Conservation (phyloP, 2,329 filamentous ascomycete species). For the Beauveria rudraprayagi region DNA sequence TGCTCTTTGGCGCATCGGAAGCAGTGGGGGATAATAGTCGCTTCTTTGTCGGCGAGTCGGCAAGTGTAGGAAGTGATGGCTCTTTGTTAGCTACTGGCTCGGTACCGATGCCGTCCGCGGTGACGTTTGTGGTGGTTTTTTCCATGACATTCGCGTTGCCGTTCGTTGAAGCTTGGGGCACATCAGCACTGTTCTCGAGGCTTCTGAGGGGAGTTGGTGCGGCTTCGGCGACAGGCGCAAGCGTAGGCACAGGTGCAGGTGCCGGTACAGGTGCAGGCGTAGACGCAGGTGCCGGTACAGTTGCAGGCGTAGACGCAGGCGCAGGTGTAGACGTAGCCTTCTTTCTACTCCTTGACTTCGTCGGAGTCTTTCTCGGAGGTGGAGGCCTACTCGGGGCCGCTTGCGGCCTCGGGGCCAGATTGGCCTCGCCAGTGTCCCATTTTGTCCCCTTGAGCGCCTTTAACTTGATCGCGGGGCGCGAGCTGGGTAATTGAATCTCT, state of each 20-base stretch:
- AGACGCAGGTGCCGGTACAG: too few species aligned
- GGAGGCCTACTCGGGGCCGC: conserved; percentile 17
- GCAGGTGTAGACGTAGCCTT: not conserved
- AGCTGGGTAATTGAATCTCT: not conserved
- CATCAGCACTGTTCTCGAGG: not conserved
- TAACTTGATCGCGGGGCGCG: conserved; percentile 28
- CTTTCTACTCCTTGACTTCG: conserved; percentile 9
- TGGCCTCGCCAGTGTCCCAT: conserved; percentile 27
- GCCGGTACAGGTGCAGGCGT: too few species aligned
- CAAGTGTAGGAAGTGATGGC: not conserved
- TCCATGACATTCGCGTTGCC: conserved; percentile 1
- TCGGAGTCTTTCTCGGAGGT: conserved; percentile 10
- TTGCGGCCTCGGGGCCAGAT: conserved; percentile 13
- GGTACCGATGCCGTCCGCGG: not conserved
- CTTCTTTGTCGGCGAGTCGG: conserved; percentile 10
- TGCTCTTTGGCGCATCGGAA: conserved; percentile 38
- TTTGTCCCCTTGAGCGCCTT: conserved; percentile 29
- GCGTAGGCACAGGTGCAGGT: not conserved
- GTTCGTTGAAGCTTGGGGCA: conserved; percentile 10
- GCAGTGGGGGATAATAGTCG: conserved; percentile 7
- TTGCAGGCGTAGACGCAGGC: not conserved
- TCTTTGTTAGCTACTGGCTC: not conserved
- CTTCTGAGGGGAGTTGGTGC: not conserved
- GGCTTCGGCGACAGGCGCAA: not conserved
- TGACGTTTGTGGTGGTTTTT: too few species aligned